phyloP scores from a whole-genome alignment of 108 stramenopile genomes.

The Discostella pseudostelligera region DNA sequence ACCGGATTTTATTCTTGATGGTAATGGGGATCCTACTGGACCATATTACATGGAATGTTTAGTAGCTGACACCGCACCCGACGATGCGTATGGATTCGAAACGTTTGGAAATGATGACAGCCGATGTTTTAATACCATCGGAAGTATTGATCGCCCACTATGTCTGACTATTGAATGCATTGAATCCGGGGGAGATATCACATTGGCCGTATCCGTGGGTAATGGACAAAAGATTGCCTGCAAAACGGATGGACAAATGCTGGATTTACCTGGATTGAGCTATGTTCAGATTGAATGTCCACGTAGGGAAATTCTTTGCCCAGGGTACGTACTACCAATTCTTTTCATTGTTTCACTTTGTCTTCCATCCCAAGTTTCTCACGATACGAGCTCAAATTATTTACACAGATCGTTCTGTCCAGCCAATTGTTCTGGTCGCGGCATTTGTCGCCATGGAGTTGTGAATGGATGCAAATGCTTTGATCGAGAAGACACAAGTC shows the following conservation, averaged over 20 bases:
- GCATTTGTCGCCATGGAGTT: conserved; percentile 13
- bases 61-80: conserved; percentile 1
- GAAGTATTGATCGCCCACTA: conserved; percentile 17
- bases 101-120: conserved; percentile 18
- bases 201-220: conserved; percentile 13
- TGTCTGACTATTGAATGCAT: conserved; percentile 22
- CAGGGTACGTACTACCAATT: conserved; percentile 9
- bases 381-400: not conserved
- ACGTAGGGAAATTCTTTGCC: conserved; percentile 22
- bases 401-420: conserved; percentile 20
- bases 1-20: conserved; percentile 12
- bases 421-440: conserved; percentile 36
- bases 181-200: conserved; percentile 1
- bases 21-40: conserved; percentile 6
- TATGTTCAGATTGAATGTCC: conserved; percentile 24
- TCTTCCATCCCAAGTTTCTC: not conserved
- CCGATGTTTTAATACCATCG: conserved; percentile 28
- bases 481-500: conserved; percentile 14
- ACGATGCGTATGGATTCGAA: conserved; percentile 19
- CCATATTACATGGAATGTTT: conserved; percentile 17
- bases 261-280: conserved; percentile 9
- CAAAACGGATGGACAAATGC: conserved; percentile 18
- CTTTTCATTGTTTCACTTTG: not conserved
- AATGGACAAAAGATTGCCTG: conserved; percentile 22
- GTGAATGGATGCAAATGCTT: conserved; percentile 33